A percentile compares a stretch with the other conserved stretches of the same genome.
These are phyloP conservation scores for Myxozyma melibiosi DNA, from an alignment of 805 yeast genomes.

Conservation along the genomic window DNA sequence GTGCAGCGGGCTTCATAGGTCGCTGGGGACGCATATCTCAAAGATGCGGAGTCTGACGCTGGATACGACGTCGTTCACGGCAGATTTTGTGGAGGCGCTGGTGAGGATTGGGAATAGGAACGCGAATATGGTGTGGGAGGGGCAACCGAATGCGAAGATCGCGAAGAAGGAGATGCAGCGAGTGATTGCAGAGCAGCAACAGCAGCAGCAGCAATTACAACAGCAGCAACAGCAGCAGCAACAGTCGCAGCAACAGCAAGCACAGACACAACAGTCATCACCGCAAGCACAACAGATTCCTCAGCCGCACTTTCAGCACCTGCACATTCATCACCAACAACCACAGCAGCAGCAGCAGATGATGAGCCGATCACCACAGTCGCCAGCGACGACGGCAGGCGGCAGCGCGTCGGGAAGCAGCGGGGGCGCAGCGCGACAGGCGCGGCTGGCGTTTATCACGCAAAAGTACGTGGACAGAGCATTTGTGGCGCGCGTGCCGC, in stretches of 20 bases:
- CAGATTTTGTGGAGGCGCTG: constrained; percentile 62
- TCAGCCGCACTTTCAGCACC: too few relatives aligned
- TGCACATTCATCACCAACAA: neutral
- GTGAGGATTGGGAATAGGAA: constrained; percentile 56
- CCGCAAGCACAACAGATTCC: neutral
- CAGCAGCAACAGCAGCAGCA: neutral
- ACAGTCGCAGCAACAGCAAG: constrained; percentile 38
- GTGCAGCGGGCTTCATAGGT: constrained; percentile 87
- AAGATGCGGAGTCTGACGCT: constrained; percentile 77
- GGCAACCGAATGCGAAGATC: constrained; percentile 33
- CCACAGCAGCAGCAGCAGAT: neutral
- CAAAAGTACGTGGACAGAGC: constrained; percentile 63
- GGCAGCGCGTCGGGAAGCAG: constrained; percentile 46
- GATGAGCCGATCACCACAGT: constrained; percentile 39
- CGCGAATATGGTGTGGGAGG: constrained; percentile 67
- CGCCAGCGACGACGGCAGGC: constrained; percentile 39
- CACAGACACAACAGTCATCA: neutral
- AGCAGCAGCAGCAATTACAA: neutral
- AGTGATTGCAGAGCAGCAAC: constrained; percentile 34
- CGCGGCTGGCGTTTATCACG: constrained; percentile 54
- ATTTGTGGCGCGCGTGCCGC: constrained; percentile 44
- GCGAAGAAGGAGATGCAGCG: constrained; percentile 35
- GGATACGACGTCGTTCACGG: constrained; percentile 60
- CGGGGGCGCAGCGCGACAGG: constrained; percentile 10
- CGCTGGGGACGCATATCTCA: constrained; percentile 79